Evolutionary conservation across 2,329 filamentous ascomycete species (phyloP), one percentile per base, ranked within the genome.

Genomic region (Cytospora chrysosperma): DNA sequence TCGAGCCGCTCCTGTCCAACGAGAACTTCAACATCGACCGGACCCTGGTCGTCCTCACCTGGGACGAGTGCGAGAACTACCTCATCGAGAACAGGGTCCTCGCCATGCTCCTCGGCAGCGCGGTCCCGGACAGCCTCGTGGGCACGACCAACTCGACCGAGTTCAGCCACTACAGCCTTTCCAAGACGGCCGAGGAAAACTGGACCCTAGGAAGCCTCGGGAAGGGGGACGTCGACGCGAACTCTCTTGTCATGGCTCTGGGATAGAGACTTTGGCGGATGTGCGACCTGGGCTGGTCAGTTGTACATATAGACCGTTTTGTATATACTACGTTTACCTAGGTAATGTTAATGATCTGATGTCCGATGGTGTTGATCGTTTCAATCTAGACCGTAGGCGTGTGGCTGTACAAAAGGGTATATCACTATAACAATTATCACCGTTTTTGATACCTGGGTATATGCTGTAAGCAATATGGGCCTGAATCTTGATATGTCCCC

Each of bases 21-120:
- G 28, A 75, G 62, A 69, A 69, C 37, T 73, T 72, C 69, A 81
- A 80, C 76, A 65, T 59, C 9, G 67, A 68, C 61, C 75, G 77
- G 27, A 73, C 71, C 7, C 57, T 73, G 0, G 51, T 73, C 43
- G 58, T 72, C 26, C 55, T 73, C 57, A 72, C 71, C 0, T 73
- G 72, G 58, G 72, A 73, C 49, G 72, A 72, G 61, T 67, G 67
- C 59, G 69, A 72, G 57, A 71, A 65, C 52, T 70, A 70, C 59
- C 17, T 70, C 2, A 27, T 61, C 4, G 30, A 60, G 19, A 72
- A 73, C 52, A 60, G 66, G 9, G 71, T 73, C 24, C 68, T 70
- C 30, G 67, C 71, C 6, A 62, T 70, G 9, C 61, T 73, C 4
- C 68, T 72, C 1, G 71, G 71, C 15, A 69, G 53, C 32, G 71